Conservation (phyloP, 1,284 basidiomycete genomes). For the Cryptococcus wingfieldii region DNA sequence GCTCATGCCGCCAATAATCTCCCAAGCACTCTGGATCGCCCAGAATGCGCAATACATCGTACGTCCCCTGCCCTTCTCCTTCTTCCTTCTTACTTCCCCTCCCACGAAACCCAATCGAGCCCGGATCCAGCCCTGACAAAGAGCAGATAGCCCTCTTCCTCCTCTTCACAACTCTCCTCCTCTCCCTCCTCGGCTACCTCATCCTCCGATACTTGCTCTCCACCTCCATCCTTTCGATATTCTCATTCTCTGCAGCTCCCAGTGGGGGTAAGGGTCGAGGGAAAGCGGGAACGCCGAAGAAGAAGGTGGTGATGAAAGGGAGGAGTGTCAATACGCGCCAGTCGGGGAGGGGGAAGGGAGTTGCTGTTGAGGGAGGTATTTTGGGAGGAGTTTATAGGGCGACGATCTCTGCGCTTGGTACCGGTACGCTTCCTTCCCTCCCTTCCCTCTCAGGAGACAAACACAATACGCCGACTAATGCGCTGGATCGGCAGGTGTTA, state of each 20-base stretch:
- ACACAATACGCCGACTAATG: not conserved
- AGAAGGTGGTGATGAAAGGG: not conserved
- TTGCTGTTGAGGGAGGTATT: not conserved
- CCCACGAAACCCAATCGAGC: not conserved
- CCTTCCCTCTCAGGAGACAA: not conserved
- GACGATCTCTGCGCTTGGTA: not conserved
- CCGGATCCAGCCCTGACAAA: not conserved
- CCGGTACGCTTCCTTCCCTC: not conserved
- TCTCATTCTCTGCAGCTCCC: not conserved
- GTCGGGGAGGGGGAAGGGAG: not conserved
- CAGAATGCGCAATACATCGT: constrained; percentile 1
- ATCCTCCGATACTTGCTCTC: constrained; percentile 7
- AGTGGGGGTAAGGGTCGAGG: not conserved
- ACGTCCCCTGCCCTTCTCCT: not conserved
- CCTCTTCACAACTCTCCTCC: constrained; percentile 2
- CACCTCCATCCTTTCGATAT: not conserved
- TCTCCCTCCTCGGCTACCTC: constrained; percentile 6
- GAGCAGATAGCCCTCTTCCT: constrained; percentile 9
- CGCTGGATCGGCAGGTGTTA: not conserved
- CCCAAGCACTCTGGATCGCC: not conserved
- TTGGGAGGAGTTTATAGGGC: not conserved
- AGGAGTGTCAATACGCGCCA: not conserved
- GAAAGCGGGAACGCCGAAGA: not conserved
- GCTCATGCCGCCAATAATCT: not conserved
- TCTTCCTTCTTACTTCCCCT: not conserved